These are phyloP conservation scores for Puccinia hordei DNA, from an alignment of 1,284 basidiomycete genomes.

Conservation along the genomic window DNA sequence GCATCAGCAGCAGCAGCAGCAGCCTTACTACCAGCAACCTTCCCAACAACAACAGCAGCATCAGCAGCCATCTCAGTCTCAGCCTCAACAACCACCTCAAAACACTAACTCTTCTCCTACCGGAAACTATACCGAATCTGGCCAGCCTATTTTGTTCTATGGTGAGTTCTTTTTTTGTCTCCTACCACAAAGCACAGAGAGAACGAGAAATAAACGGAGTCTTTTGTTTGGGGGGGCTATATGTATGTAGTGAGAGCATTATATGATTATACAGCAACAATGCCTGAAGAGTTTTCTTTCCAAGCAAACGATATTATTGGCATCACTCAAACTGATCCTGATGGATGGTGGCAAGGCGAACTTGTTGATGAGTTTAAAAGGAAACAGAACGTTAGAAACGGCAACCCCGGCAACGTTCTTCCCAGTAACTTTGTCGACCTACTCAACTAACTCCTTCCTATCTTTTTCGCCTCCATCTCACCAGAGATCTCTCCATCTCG, in stretches of 20 bases:
- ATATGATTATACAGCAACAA: slow-evolving; percentile 85
- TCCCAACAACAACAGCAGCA: slow-evolving; percentile 52
- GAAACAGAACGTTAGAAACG: not conserved
- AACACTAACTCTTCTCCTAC: slow-evolving; percentile 63
- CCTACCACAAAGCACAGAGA: no score
- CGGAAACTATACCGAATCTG: slow-evolving; percentile 74
- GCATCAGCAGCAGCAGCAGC: slow-evolving; percentile 40
- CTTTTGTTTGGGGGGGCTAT: not conserved
- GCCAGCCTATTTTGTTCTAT: slow-evolving; percentile 77
- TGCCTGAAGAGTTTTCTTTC: slow-evolving; percentile 82
- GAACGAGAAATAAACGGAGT: not conserved
- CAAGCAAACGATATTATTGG: slow-evolving; percentile 88
- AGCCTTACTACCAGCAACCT: slow-evolving; percentile 53
- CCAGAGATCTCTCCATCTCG: no score
- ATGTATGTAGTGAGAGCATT: slow-evolving; percentile 77
- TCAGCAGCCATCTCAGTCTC: slow-evolving; percentile 53
- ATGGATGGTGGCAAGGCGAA: slow-evolving; percentile 88
- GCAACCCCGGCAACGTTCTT: slow-evolving; percentile 71
- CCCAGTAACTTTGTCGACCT: slow-evolving; percentile 76
- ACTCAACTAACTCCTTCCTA: not conserved
- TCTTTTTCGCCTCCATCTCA: no score
- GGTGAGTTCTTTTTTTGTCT: slow-evolving; percentile 62
- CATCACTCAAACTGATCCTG: slow-evolving; percentile 84
- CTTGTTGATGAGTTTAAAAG: slow-evolving; percentile 80
- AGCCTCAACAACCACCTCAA: slow-evolving; percentile 52